A percentile compares a stretch with the other conserved stretches of the same genome.
phyloP scores from a whole-genome alignment of 2,329 filamentous ascomycete species.

The Celoporthe dispersa region DNA sequence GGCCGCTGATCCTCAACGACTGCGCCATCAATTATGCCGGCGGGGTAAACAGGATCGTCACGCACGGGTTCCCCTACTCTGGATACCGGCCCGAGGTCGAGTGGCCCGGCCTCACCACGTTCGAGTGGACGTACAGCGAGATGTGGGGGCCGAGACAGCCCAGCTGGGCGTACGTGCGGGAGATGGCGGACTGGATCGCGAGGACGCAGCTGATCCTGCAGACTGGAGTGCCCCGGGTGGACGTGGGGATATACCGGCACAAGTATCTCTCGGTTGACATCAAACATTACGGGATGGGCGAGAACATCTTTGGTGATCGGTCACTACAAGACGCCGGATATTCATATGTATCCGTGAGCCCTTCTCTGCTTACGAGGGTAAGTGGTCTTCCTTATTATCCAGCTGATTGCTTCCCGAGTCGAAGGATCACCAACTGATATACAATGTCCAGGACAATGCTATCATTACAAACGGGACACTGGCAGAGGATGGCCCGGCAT shows the following conservation, averaged over 20 bases:
- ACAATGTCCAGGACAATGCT: constrained; percentile 4
- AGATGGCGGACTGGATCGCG: constrained; percentile 20
- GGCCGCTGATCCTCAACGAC: constrained; percentile 20
- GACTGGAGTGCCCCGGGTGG: constrained; percentile 17
- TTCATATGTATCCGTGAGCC: constrained; percentile 19
- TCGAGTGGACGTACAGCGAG: constrained; percentile 21
- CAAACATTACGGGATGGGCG: constrained; percentile 18
- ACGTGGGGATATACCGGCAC: constrained; percentile 19
- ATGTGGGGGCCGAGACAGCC: constrained; percentile 25
- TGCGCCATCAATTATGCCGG: constrained; percentile 24
- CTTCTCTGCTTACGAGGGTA: constrained; percentile 13
- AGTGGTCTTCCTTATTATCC: background rate
- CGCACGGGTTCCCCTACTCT: constrained; percentile 21
- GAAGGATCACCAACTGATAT: background rate
- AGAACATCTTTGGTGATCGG: constrained; percentile 15
- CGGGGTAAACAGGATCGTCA: constrained; percentile 23
- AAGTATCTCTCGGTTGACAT: constrained; percentile 23
- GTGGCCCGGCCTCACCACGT: constrained; percentile 22
- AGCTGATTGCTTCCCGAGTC: no score
- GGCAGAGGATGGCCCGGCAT: constrained; percentile 17
- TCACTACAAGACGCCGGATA: constrained; percentile 18
- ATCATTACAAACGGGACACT: constrained; percentile 12
- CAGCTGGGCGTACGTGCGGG: constrained; percentile 16
- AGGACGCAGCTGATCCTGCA: constrained; percentile 20
- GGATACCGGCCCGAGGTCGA: constrained; percentile 16